Base-by-base conservation (phyloP, 805 yeast species). In the Jamesozyma jinghongensis region DNA sequence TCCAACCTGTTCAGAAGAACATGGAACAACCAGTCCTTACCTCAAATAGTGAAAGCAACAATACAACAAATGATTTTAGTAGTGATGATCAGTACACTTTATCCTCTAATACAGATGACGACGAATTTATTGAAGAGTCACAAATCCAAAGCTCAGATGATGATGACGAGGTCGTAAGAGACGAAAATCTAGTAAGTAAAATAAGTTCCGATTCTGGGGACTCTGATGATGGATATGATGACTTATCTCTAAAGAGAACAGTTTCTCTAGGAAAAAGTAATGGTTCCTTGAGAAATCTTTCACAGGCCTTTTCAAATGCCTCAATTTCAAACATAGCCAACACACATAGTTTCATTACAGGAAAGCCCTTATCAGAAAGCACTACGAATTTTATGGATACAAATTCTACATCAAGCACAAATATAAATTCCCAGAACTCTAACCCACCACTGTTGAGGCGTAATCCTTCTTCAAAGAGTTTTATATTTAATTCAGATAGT, bases 311-410 rank as follows among this genome's bases (percentile, higher is more conserved):
- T 3, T 53, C 53, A 37, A 54, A 10, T 19, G 19, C 8, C 1
- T n/a, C 36, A 6, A 40, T 13, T 4, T 32, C 45, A 3, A 37
- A 42, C 6, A 47, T 44, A 8, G 41, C 43, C 4, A 7, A 28
- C 2, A 48, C 57, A 3, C 56, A 50, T 37, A 61, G 61, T 42
- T 60, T 59, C 38, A 56, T 60, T 16, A 56, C 61, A 1, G 63
- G 63, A 1, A 47, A 52, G 41, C 52, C 56, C 7, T 34, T 50
- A 29, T 28, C 42, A 10, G 42, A 38, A 5, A 37, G 38, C 6
- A 34, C 40, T 22, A 34, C 47, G 18, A 25, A 34, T 14, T 22
- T 16, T 13, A 4, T 22, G n/a, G 16, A 14, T 20, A 16, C 30
- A 16, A 14, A 14, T 6, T 25, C 37, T 5, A 34, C 10, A 3